Percentiles rank a stretch among this genome's conserved stretches.
Evolutionary conservation across 169 alveolate genomes (phyloP).

Genomic region (Cystoisospora suis): DNA sequence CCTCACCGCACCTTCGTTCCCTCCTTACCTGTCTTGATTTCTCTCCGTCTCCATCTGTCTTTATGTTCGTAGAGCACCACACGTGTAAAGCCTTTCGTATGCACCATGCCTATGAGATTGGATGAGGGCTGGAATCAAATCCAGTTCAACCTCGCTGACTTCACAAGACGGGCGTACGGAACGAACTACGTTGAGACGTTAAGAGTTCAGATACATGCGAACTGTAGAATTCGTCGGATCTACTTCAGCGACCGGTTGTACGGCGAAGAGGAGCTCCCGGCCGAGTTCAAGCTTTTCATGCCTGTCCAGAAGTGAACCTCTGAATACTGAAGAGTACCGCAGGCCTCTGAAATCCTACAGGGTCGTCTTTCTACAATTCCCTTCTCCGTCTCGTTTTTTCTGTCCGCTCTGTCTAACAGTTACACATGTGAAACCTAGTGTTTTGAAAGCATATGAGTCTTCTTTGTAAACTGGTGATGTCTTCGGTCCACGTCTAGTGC

Average conservation of each 20-base stretch:
- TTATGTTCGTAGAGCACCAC: constrained; percentile 78
- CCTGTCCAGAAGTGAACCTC: constrained; percentile 65
- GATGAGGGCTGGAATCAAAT: constrained; percentile 98
- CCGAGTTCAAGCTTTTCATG: constrained; percentile 82
- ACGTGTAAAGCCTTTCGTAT: constrained; percentile 95
- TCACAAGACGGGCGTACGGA: constrained; percentile 96
- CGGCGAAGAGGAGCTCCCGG: constrained; percentile 82
- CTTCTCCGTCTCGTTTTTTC: too few relatives aligned
- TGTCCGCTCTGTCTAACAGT: too few relatives aligned
- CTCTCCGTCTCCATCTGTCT: not conserved
- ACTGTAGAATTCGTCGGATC: constrained; percentile 94
- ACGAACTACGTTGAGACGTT: constrained; percentile 96
- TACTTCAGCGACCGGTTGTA: constrained; percentile 94
- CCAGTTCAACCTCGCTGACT: constrained; percentile 95
- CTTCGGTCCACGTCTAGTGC: too few relatives aligned
- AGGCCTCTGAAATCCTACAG: too few relatives aligned
- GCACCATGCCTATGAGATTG: constrained; percentile 97
- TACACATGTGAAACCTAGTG: too few relatives aligned
- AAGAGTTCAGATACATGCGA: constrained; percentile 95
- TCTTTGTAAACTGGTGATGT: too few relatives aligned
- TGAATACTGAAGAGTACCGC: too few relatives aligned
- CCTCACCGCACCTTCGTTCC: constrained; percentile 10
- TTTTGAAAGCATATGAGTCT: too few relatives aligned
- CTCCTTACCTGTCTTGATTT: not conserved
- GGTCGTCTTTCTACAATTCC: too few relatives aligned